Percentiles rank a stretch among this genome's conserved stretches.
These are phyloP conservation scores for Gonapodya prolifera DNA, from an alignment of 192 early-diverging fungal species.

Conservation along the genomic window DNA sequence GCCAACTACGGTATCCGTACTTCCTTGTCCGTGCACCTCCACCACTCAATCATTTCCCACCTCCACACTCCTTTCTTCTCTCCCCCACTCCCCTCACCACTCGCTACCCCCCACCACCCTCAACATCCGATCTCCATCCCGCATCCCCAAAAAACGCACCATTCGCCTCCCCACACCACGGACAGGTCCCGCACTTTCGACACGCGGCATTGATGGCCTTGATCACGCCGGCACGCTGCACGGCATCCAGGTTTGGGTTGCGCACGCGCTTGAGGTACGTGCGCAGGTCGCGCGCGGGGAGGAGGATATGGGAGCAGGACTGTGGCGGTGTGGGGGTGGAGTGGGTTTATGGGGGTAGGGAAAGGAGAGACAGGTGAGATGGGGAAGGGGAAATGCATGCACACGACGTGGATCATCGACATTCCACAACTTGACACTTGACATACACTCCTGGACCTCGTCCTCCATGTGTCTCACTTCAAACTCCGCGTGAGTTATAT, in stretches of 20 bases:
- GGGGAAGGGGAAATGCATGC: neutral
- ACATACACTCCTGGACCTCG: too few species aligned
- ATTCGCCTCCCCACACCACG: conserved; percentile 68
- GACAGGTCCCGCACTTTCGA: conserved; percentile 78
- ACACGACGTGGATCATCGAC: neutral
- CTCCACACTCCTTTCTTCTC: too few species aligned
- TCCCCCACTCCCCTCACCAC: too few species aligned
- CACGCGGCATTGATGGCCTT: conserved; percentile 74
- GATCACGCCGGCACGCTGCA: conserved; percentile 58
- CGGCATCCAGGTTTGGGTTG: conserved; percentile 66
- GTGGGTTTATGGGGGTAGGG: conserved; percentile 13
- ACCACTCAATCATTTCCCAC: too few species aligned
- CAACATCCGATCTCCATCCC: neutral
- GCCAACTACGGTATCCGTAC: too few species aligned
- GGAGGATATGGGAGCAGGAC: conserved; percentile 75
- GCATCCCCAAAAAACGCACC: conserved; percentile 27
- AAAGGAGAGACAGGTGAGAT: conserved; percentile 9
- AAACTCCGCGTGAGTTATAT: too few species aligned
- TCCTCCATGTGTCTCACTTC: too few species aligned
- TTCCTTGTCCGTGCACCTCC: too few species aligned
- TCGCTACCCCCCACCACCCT: too few species aligned
- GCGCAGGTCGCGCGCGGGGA: conserved; percentile 69
- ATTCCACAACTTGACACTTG: neutral
- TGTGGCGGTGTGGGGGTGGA: too few species aligned
- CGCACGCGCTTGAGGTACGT: conserved; percentile 54